Base-by-base conservation (phyloP, 2,329 filamentous ascomycete genomes). In the Plectosphaerella plurivora region DNA sequence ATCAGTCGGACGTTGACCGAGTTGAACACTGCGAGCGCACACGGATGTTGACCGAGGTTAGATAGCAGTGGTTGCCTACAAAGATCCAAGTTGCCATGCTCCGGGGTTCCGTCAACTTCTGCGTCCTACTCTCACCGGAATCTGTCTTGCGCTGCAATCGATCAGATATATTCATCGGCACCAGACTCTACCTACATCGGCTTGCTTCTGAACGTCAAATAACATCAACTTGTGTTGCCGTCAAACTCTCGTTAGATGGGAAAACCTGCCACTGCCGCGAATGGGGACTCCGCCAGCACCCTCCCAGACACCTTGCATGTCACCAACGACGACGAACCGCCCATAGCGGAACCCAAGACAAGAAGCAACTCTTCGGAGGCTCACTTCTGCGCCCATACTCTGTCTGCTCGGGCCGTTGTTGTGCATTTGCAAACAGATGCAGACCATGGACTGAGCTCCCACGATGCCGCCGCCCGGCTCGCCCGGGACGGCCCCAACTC, bases 401-500 rank as follows among this genome's bases (percentile, higher is more conserved):
- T 58, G 14, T 49, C 56, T 39, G 54, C 57, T 35, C 44, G 51
- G 50, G 59, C 65, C 54, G 56, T 70, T 59, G 64, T 65, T 53
- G 53, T 52, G 25, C 57, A 64, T 47, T 68, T 79, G 59, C 63
- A 68, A 53, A 75, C 76, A 55, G 65, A 74, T 59, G 58, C 70
- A 54, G 64, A 73, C 51, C 63, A 87, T 85, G 87, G 87, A 65
- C 76, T 90, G 72, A 78, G 75, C 65, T 71, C 68, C 62, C 65
- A 73, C 60, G 85, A 89, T 68, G 86, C 86, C 58, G 76, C 79
- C 68, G 74, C 75, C 73, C 86, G 86, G 67, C 77, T 89, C 63
- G 70, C 71, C 68, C 76, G 78, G 65, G 75, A 88, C 79, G 87
- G 87, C 60, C 78, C 81, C 61, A 91, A 91, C 73, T 79, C 78